Evolutionary conservation across 176 grass and related monocot species (phyloP), one percentile per base, ranked within the genome.

Genomic region (Pontederia paniculata): DNA sequence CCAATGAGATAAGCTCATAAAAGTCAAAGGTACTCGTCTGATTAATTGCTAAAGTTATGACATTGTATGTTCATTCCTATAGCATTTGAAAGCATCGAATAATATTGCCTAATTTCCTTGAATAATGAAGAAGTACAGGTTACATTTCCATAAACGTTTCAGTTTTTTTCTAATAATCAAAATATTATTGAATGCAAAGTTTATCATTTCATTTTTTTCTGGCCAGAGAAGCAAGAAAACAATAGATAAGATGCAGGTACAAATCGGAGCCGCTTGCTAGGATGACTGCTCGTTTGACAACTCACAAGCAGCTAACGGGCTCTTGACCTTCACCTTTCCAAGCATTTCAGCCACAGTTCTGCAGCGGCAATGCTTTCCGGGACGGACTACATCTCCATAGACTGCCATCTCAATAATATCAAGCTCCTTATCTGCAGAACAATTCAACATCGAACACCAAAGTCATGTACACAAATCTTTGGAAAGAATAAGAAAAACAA

Each of bases 381-480:
- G 89, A 21, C 85, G 90, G 73, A 86, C 68, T 50, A 95, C 74
- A 60, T 95, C 82, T 19, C 90, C 90, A 10, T 89, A 96, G 48
- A 83, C 76, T 9, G 90, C 90, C 90, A 86, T 96, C 73, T 96
- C 90, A 55, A 96, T 89, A 66, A 89, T 56, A 73, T 96, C 90
- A 48, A 96, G 85, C 61, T 89, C 90, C 67, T 81, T 86, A 43
- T 89, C 90, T 95, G 69, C 44, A 45, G 14, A 64, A 55, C 58
- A 52, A 67, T 49, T 53, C 43, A 58, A 21, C 31, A 37, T 37
- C 28, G 5, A 37, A 23, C 14, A 11, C 21, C 19, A 68, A 25
- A n/a, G 15, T 58, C 7, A 37, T 68, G 43, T 28, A 42, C 46
- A 1, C 12, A 50, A 17, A 60, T 5, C n/a, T 56, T 18, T 12